phyloP scores from a whole-genome alignment of 2,329 filamentous ascomycete species.

The Cytospora chrysosperma region DNA sequence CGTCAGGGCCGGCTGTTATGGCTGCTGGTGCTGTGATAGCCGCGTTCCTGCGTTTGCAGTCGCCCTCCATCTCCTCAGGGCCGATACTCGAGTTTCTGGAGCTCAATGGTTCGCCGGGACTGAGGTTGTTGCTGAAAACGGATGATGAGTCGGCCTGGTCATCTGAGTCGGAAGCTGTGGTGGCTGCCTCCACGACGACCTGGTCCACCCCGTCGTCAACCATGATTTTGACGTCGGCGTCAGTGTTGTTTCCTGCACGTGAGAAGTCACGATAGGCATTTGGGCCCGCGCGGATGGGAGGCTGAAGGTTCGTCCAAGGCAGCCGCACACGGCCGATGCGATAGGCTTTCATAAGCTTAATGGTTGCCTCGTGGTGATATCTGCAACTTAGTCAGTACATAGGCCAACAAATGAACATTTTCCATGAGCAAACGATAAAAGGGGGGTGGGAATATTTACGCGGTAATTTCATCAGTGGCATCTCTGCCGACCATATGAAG shows the following conservation, averaged over 20 bases:
- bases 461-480: constrained; percentile 58
- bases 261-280: constrained; percentile 5
- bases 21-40: background rate
- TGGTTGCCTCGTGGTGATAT: constrained; percentile 54
- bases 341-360: constrained; percentile 58
- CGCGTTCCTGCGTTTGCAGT: constrained; percentile 1
- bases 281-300: constrained; percentile 46
- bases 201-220: constrained; percentile 3
- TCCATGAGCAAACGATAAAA: background rate
- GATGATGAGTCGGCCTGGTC: constrained; percentile 8
- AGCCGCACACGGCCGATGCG: constrained; percentile 50
- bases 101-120: constrained; percentile 15
- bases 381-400: constrained; percentile 41
- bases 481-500: constrained; percentile 61
- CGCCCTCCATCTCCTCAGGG: background rate
- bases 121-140: constrained; percentile 10
- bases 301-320: constrained; percentile 57
- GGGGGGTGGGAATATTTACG: constrained; percentile 41
- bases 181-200: background rate
- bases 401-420: background rate
- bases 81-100: constrained; percentile 18
- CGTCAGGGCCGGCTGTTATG: background rate
- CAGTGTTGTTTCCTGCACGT: background rate
- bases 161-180: constrained; percentile 3
- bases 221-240: background rate